Evolutionary conservation across 164 flowering plant species (phyloP).

Genomic region (Aristolochia contorta): DNA sequence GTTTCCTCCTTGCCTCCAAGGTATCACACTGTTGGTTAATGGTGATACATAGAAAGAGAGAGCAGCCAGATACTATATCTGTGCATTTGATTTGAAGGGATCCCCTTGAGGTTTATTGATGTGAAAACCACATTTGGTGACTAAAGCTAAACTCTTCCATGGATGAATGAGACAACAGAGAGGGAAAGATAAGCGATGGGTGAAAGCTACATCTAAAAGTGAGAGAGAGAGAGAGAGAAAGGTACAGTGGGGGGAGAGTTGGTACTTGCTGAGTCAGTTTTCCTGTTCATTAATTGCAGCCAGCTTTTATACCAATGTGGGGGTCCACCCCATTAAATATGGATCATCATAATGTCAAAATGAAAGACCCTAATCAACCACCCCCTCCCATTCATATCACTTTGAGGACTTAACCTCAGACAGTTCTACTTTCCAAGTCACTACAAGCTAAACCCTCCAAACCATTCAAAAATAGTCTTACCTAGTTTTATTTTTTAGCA

Average conservation of each 20-base stretch:
- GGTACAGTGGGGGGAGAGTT: neutral
- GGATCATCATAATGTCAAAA: too few species aligned
- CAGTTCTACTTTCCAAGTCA: too few species aligned
- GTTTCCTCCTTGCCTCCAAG: neutral
- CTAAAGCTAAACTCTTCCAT: neutral
- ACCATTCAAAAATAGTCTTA: neutral
- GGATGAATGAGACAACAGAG: neutral
- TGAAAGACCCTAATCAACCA: too few species aligned
- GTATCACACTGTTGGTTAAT: neutral
- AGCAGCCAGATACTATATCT: neutral
- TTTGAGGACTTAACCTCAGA: too few species aligned
- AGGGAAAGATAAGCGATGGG: neutral
- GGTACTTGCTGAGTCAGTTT: neutral
- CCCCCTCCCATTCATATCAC: too few species aligned
- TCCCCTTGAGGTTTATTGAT: too few species aligned
- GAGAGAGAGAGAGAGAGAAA: constrained; percentile 11
- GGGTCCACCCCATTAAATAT: neutral
- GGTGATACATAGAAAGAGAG: neutral
- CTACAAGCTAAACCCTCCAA: too few species aligned
- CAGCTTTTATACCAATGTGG: neutral
- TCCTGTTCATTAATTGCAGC: neutral
- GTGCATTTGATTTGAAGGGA: too few species aligned
- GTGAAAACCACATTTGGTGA: too few species aligned
- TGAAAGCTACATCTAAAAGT: neutral
- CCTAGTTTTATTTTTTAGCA: neutral